Percentiles rank a stretch among this genome's conserved stretches.
These are phyloP conservation scores for Yamadazyma endophytica DNA, from an alignment of 805 yeast genomes.

Conservation along the genomic window DNA sequence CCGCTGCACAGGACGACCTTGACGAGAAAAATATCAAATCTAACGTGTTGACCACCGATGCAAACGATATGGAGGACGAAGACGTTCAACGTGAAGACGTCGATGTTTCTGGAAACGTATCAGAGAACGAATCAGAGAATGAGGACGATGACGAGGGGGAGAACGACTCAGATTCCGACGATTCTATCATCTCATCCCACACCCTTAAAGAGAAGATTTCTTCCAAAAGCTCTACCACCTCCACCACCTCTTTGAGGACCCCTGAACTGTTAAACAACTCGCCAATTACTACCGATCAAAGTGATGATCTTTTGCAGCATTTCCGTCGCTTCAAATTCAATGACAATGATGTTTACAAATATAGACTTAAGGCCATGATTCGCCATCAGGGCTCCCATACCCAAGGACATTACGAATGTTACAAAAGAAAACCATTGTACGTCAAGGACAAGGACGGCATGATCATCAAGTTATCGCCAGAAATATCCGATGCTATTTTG, in stretches of 20 bases:
- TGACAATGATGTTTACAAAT: conserved; percentile 42
- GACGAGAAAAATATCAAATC: conserved; percentile 12
- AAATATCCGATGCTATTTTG: conserved; percentile 26
- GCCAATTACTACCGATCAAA: conserved; percentile 36
- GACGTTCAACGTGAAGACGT: conserved; percentile 35
- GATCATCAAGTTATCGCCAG: conserved; percentile 38
- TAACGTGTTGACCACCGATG: conserved; percentile 23
- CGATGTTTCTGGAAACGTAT: conserved; percentile 26
- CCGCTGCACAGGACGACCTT: conserved; percentile 15
- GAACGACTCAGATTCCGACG: conserved; percentile 16
- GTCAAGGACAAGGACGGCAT: conserved; percentile 42
- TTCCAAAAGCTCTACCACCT: conserved; percentile 8
- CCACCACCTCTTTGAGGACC: conserved; percentile 10
- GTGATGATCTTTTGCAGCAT: conserved; percentile 29
- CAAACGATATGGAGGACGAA: conserved; percentile 28
- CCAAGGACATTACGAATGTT: conserved; percentile 89
- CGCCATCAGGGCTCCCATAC: conserved; percentile 87
- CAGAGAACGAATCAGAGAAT: conserved; percentile 25
- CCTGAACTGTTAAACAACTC: conserved; percentile 31
- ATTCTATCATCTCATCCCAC: too few species aligned
- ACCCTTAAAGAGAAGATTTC: conserved; percentile 6
- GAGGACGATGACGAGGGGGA: conserved; percentile 15
- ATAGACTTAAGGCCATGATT: conserved; percentile 66
- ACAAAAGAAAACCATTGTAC: conserved; percentile 66
- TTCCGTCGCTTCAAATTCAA: conserved; percentile 35